A percentile compares a stretch with the other conserved stretches of the same genome.
These are phyloP conservation scores for Westerdykella ornata DNA, from an alignment of 2,329 filamentous ascomycete species.

Conservation along the genomic window DNA sequence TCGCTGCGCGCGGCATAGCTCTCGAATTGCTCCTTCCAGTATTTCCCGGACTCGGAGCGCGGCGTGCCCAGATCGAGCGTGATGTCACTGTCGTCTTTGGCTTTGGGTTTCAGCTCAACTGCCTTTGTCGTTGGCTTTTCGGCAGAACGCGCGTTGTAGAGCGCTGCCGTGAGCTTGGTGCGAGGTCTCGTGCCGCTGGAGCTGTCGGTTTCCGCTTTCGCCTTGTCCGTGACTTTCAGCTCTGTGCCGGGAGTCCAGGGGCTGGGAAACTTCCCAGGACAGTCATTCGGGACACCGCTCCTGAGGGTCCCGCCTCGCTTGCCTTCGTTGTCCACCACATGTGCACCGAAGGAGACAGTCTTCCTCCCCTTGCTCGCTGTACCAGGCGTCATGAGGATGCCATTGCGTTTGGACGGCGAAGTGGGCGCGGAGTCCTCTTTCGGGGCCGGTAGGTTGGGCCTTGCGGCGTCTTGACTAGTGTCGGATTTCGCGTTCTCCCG, in stretches of 20 bases:
- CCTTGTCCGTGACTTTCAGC: conserved; percentile 11
- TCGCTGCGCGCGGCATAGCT: conserved; percentile 66
- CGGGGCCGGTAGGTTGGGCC: conserved; percentile 14
- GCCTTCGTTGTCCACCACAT: conserved; percentile 51
- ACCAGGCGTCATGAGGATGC: conserved; percentile 59
- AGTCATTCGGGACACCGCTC: conserved; percentile 44
- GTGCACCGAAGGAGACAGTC: conserved; percentile 54
- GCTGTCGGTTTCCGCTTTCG: conserved; percentile 7
- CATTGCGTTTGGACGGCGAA: conserved; percentile 53
- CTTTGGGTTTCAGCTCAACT: conserved; percentile 25
- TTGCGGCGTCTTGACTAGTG: conserved; percentile 17
- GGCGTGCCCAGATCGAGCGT: conserved; percentile 68
- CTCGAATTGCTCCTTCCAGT: conserved; percentile 74
- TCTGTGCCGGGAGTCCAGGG: conserved; percentile 44
- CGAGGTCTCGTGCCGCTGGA: conserved; percentile 30
- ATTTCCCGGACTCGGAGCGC: conserved; percentile 66
- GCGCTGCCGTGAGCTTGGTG: conserved; percentile 41
- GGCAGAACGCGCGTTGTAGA: conserved; percentile 42
- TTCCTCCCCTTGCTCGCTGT: conserved; percentile 52
- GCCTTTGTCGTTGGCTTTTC: conserved; percentile 19
- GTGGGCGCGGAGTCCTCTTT: conserved; percentile 17
- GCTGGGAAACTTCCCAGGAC: conserved; percentile 46
- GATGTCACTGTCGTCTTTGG: conserved; percentile 52
- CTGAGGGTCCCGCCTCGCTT: conserved; percentile 44
- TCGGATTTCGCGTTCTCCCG: conserved; percentile 18